Conservation (phyloP, 805 yeast species). For the Ogataea angusta region DNA sequence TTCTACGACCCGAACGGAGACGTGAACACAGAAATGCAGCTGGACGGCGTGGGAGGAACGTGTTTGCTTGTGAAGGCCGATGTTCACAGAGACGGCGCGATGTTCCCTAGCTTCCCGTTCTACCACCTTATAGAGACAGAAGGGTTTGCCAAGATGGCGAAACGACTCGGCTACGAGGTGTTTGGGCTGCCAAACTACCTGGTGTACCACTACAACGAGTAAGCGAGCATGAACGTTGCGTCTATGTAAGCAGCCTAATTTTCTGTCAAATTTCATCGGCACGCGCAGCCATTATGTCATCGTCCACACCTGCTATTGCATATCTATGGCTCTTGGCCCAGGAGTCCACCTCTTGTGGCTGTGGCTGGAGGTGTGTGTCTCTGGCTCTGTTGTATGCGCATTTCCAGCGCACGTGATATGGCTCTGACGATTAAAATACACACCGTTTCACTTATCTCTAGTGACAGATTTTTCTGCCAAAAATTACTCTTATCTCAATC, state of each 20-base stretch:
- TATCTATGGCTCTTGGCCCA: not conserved
- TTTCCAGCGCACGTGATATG: not conserved
- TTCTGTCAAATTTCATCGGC: not conserved
- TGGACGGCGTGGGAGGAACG: slow-evolving; percentile 99
- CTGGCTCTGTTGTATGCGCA: not conserved
- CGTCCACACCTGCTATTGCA: not conserved
- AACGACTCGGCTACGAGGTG: slow-evolving; percentile 85
- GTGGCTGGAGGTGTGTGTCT: not conserved
- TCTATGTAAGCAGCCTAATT: not conserved
- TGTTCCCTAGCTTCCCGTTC: slow-evolving; percentile 98
- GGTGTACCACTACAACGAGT: slow-evolving; percentile 88
- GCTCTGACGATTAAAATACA: not conserved
- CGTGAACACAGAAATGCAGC: slow-evolving; percentile 62
- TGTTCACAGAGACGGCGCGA: slow-evolving; percentile 98
- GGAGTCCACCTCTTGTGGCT: not conserved
- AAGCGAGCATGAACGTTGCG: not conserved
- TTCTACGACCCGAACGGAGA: slow-evolving; percentile 69
- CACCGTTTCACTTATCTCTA: slow-evolving; percentile 4
- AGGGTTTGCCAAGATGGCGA: slow-evolving; percentile 98
- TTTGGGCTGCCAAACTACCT: slow-evolving; percentile 92
- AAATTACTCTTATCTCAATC: slow-evolving; percentile 6
- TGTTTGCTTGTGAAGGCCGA: slow-evolving; percentile 94
- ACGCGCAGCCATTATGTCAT: not conserved
- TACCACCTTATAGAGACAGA: slow-evolving; percentile 96
- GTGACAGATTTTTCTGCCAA: slow-evolving; percentile 4